phyloP scores from a whole-genome alignment of 768 basidiomycete species.

The Suillus lakei region DNA sequence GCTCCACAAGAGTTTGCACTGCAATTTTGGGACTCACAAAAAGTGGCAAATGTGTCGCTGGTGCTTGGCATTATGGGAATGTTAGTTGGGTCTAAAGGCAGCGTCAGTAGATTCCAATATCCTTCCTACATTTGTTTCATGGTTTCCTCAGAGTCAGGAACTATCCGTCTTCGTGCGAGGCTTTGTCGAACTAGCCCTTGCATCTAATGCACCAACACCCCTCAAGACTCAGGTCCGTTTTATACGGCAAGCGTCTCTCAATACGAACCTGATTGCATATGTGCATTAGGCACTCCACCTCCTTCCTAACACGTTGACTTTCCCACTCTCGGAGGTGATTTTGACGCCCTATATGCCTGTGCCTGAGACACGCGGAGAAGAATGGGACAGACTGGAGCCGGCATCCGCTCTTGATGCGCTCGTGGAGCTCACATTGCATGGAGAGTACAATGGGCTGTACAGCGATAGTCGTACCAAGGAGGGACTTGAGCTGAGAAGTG shows the following conservation, averaged over 20 bases:
- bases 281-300: constrained; percentile 55
- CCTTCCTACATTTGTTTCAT: constrained; percentile 9
- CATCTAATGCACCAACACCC: constrained; percentile 90
- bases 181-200: constrained; percentile 84
- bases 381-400: constrained; percentile 87
- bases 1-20: constrained; percentile 91
- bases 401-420: constrained; percentile 83
- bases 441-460: constrained; percentile 80
- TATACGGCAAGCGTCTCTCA: neutral
- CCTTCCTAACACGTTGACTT: constrained; percentile 58
- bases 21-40: constrained; percentile 96
- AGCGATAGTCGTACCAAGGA: constrained; percentile 64
- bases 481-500: constrained; percentile 73
- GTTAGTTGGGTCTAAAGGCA: constrained; percentile 76
- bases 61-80: constrained; percentile 86
- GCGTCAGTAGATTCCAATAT: constrained; percentile 46
- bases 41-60: constrained; percentile 78
- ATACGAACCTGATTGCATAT: constrained; percentile 31
- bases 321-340: constrained; percentile 68
- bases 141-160: constrained; percentile 54
- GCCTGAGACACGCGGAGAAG: constrained; percentile 85
- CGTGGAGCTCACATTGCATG: constrained; percentile 82
- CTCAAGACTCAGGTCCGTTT: constrained; percentile 81
- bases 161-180: constrained; percentile 67
- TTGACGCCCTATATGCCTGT: constrained; percentile 78